Evolutionary conservation across 2,329 filamentous ascomycete genomes (phyloP).

Genomic region (Phialophora macrospora): DNA sequence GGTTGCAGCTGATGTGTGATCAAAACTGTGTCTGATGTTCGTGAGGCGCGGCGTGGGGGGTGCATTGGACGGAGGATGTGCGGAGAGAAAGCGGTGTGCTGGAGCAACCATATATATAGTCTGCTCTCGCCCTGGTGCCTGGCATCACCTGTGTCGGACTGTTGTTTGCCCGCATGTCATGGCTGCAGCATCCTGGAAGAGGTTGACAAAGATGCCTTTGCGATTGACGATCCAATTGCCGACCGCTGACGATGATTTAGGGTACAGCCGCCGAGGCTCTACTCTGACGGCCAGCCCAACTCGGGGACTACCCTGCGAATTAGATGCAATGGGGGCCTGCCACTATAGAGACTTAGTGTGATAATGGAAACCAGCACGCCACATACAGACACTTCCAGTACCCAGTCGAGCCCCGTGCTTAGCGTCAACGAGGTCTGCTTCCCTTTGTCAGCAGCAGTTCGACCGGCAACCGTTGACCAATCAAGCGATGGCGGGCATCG

Average conservation of each 20-base stretch:
- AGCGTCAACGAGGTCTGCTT: too few species aligned
- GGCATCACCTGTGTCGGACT: neutral
- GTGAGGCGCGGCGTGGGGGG: too few species aligned
- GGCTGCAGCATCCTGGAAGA: neutral
- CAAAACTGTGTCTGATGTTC: neutral
- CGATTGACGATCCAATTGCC: neutral
- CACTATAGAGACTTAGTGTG: neutral
- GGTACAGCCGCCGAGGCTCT: neutral
- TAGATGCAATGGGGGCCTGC: neutral
- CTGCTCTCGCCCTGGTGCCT: neutral
- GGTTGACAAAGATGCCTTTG: neutral
- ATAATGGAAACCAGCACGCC: neutral
- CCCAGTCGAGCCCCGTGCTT: too few species aligned
- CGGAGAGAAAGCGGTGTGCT: neutral
- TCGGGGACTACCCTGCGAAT: neutral
- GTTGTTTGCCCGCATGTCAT: neutral
- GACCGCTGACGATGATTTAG: neutral
- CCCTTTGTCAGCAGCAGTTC: neutral
- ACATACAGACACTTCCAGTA: neutral
- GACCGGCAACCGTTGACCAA: neutral
- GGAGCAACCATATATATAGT: neutral
- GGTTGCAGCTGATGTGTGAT: neutral
- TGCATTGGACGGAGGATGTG: neutral
- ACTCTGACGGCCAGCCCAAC: neutral
- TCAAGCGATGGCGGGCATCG: neutral